phyloP scores from a whole-genome alignment of 2,329 filamentous ascomycete species.

The Beauveria bassiana region DNA sequence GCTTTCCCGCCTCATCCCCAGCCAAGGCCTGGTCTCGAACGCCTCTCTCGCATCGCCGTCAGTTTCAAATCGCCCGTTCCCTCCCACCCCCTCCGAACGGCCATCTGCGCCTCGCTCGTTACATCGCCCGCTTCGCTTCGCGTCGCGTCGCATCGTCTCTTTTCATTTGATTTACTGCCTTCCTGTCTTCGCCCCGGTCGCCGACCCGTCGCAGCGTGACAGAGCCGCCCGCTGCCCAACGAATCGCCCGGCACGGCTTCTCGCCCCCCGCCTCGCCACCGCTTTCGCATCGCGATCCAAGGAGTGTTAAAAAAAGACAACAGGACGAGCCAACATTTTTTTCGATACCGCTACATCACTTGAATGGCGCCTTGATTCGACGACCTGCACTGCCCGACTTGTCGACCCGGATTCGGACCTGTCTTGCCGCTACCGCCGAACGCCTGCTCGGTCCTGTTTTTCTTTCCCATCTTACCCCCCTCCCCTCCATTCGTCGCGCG shows the following conservation, averaged over 20 bases:
- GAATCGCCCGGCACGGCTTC: constrained; percentile 4
- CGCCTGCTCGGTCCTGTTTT: not conserved
- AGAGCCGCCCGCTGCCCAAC: constrained; percentile 5
- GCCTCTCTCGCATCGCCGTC: constrained; percentile 21
- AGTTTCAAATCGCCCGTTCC: not conserved
- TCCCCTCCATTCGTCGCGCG: constrained; percentile 1
- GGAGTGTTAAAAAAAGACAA: not conserved
- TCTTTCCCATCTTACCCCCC: not conserved
- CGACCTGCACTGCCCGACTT: not conserved
- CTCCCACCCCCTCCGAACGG: not conserved
- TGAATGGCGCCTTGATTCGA: constrained; percentile 6
- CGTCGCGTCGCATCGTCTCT: constrained; percentile 1
- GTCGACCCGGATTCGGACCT: not conserved
- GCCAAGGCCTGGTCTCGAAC: constrained; percentile 19
- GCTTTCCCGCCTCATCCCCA: constrained; percentile 27
- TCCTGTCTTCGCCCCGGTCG: not conserved
- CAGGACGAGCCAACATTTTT: not conserved
- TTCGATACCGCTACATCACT: not conserved
- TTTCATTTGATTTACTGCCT: not conserved
- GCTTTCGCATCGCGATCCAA: not conserved
- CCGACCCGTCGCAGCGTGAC: not conserved
- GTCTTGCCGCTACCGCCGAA: not conserved
- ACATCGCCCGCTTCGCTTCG: constrained; percentile 9
- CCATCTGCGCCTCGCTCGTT: constrained; percentile 8
- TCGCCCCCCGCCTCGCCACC: constrained; percentile 7